Evolutionary conservation across 2,329 filamentous ascomycete species (phyloP), one percentile per base, ranked within the genome.

Genomic region (Aulographum hederae): DNA sequence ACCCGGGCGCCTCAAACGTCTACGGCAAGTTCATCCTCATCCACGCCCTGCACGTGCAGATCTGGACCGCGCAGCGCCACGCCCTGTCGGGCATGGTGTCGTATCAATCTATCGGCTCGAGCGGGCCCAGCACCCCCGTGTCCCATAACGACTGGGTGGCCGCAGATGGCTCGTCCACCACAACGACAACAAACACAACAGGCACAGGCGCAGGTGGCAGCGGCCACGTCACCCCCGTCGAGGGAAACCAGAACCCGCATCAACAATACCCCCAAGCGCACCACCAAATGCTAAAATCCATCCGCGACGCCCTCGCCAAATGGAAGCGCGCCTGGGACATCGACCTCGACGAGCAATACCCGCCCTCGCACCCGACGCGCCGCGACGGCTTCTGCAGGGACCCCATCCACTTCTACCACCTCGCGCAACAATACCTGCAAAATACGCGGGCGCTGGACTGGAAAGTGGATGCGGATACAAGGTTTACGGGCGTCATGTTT

Each of bases 1-100:
- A 70, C 35, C 67, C 69, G 3, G 26, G 12, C 26, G 14, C 8
- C 6, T 8, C 26, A 13, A 82, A 81, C 41, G 56, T 76, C 2
- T 78, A 73, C 43, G 73, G 72, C 21, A 82, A 82, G 44, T 81
- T 81, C 43, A 66, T 82, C 34, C 51, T 82, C 29, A 69, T 82
- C 5, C 77, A 82, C 43, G 69, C 67, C 10, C 56, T 84, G 32
- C 61, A 78, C 34, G 60, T 69, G 4, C 62, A 78, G 39, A 67
- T 81, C 39, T 68, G 61, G 55, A 52, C 56, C 33, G 51, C 57
- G 26, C 63, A 64, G 41, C 60, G 26, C 6, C 44, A 52, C 36
- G 40, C 26, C 37, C 26, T 15, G 6, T 13, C 26, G 6, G 26
- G 8, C 11, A 6, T 23, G 20, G n/a, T 6, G 6, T 6, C 6